These are phyloP conservation scores for Cubamyces sp. DNA, from an alignment of 768 basidiomycete genomes.

Conservation along the genomic window DNA sequence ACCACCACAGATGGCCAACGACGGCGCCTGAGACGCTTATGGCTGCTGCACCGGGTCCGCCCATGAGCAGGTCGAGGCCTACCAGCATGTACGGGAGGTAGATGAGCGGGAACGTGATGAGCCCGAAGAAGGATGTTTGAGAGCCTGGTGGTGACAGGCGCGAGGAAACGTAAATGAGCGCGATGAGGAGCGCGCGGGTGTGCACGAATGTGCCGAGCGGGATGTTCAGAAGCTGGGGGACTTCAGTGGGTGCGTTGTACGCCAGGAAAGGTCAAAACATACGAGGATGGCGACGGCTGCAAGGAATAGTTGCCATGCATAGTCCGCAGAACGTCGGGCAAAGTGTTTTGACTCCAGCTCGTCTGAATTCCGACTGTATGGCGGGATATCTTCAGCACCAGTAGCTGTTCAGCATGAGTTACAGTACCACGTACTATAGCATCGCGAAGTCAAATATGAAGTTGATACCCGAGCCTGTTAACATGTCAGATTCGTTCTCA, in stretches of 20 bases:
- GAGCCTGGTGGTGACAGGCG: conserved; percentile 65
- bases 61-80: conserved; percentile 68
- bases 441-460: conserved; percentile 71
- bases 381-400: not conserved
- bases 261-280: conserved; percentile 34
- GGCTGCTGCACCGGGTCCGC: conserved; percentile 59
- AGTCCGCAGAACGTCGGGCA: conserved; percentile 64
- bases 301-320: conserved; percentile 73
- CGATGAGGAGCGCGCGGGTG: conserved; percentile 66
- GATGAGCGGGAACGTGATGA: conserved; percentile 70
- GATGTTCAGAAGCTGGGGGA: conserved; percentile 47
- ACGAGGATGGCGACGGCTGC: conserved; percentile 64
- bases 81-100: conserved; percentile 81
- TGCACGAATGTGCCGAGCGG: conserved; percentile 63
- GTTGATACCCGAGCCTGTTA: conserved; percentile 50
- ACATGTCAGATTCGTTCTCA: not conserved
- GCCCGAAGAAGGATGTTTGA: conserved; percentile 77
- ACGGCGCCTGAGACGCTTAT: conserved; percentile 68
- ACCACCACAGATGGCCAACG: conserved; percentile 85
- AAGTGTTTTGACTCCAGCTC: conserved; percentile 68
- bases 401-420: not conserved
- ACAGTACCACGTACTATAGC: conserved; percentile 58
- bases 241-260: not conserved
- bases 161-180: conserved; percentile 71
- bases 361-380: conserved; percentile 63